These are phyloP conservation scores for Cucurbita pepo DNA, from an alignment of 306 rosid species.

Conservation along the genomic window DNA sequence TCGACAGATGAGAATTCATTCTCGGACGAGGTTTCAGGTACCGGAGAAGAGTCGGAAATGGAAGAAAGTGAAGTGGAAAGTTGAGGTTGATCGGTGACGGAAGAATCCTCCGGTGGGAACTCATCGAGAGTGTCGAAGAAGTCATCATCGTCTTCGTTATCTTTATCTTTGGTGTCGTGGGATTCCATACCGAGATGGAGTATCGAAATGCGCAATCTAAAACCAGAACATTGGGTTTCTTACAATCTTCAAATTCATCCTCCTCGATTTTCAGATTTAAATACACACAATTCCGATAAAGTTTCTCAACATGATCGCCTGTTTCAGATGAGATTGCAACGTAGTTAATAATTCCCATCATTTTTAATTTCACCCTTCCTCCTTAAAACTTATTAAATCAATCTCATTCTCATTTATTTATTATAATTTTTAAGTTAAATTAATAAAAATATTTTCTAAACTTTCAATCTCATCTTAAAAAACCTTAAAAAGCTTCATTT, in stretches of 20 bases:
- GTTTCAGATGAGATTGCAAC: not conserved
- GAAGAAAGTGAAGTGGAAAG: slow-evolving; percentile 24
- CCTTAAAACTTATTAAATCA: no score
- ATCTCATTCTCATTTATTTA: no score
- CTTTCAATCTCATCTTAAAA: no score
- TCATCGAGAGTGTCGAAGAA: slow-evolving; percentile 28
- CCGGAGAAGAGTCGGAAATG: not conserved
- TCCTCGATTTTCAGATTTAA: not conserved
- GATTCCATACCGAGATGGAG: slow-evolving; percentile 26
- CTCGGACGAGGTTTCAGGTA: not conserved
- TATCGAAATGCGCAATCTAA: not conserved
- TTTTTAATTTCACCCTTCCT: no score
- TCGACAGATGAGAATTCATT: slow-evolving; percentile 10
- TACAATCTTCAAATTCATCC: not conserved
- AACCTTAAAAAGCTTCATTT: no score
- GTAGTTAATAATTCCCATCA: no score
- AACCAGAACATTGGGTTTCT: not conserved
- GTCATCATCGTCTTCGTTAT: slow-evolving; percentile 21
- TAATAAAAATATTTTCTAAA: no score
- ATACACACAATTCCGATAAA: not conserved
- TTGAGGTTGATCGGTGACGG: slow-evolving; percentile 15
- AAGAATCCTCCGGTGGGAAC: slow-evolving; percentile 20
- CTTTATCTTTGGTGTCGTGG: slow-evolving; percentile 5
- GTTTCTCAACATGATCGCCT: not conserved
- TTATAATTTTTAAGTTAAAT: no score